Conservation (phyloP, 2,329 filamentous ascomycete genomes). For the Neofusicoccum laricinum region DNA sequence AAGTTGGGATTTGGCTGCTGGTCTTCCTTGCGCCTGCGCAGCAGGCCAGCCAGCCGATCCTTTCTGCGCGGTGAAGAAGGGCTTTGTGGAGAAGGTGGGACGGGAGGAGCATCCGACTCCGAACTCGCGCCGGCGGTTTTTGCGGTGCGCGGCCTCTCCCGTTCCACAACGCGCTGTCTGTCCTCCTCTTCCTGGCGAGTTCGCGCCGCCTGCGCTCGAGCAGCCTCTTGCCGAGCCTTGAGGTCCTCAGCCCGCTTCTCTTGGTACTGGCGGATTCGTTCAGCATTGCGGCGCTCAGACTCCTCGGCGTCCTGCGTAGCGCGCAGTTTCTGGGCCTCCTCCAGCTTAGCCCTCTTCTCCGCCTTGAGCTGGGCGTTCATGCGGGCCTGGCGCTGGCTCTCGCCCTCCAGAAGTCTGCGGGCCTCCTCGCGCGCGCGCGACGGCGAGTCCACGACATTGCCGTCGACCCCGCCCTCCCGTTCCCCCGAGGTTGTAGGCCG, state of each 20-base stretch:
- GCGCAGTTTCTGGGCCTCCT: slow-evolving; percentile 30
- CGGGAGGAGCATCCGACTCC: not conserved
- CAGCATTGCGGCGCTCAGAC: slow-evolving; percentile 26
- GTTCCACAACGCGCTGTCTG: not conserved
- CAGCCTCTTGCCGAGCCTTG: slow-evolving; percentile 28
- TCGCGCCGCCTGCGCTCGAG: slow-evolving; percentile 28
- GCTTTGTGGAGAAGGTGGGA: not conserved
- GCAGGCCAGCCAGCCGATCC: slow-evolving; percentile 29
- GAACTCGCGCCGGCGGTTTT: not conserved
- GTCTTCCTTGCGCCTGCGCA: slow-evolving; percentile 33
- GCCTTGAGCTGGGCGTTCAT: slow-evolving; percentile 30
- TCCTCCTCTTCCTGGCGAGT: slow-evolving; percentile 30
- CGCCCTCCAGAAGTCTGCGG: slow-evolving; percentile 30
- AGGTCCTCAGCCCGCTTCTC: slow-evolving; percentile 22
- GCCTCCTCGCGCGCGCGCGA: slow-evolving; percentile 31
- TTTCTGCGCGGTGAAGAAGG: slow-evolving; percentile 15
- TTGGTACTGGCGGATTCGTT: slow-evolving; percentile 23
- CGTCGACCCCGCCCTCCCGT: not conserved
- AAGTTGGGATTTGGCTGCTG: slow-evolving; percentile 24
- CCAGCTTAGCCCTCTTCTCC: slow-evolving; percentile 29
- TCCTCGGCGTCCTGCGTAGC: slow-evolving; percentile 30
- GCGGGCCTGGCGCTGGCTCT: slow-evolving; percentile 25
- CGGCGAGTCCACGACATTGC: not conserved
- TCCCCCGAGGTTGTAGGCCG: not conserved
- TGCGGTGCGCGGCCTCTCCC: slow-evolving; percentile 5